Evolutionary conservation across 2,329 filamentous ascomycete genomes (phyloP), one percentile per base, ranked within the genome.

Genomic region (Alternaria solani): DNA sequence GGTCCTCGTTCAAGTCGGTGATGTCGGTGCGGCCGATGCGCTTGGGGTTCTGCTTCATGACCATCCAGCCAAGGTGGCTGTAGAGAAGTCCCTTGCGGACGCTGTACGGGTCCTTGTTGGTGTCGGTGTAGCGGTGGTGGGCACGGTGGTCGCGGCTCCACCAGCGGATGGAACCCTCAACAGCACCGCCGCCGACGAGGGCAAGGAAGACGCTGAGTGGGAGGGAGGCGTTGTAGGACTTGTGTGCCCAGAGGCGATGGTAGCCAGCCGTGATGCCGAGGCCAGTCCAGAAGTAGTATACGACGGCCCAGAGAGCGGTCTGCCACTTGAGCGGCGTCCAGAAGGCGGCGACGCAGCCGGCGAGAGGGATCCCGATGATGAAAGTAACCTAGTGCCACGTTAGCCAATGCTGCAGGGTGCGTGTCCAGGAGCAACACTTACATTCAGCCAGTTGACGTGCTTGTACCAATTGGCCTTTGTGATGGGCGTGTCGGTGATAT

Each of bases 381-480:
- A 97, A 87, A 68, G 84, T 87, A 63, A 91, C 88, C 82, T 96
- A 94, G 8, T 16, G 6, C 1, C 1, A 3, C 51, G 65, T 75
- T 62, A 74, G 72, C 26, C 6, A 16, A 26, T 26, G 20, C 16
- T 7, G 2, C 30, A 8, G 32, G 16, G 3, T 3, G 4, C 8
- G 4, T 32, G n/a, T 11, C 18, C 28, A 32, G 26, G 9, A 12
- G 6, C 5, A 51, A 32, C 30, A 51, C 74, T 86, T 71, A 92
- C 89, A 80, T 96, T 97, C 70, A 97, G 86, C 93, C 94, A 97
- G 86, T 96, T 93, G 84, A 97, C 86, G 77, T 97, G 93, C 82
- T 94, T 90, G 82, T 94, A 89, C 92, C 92, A 95, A 84, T 96
- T 97, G 68, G 84, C 81, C 81, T 85, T 86, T 63, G 92, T 96